Evolutionary conservation across 2,329 filamentous ascomycete genomes (phyloP), one percentile per base, ranked within the genome.

Genomic region (Sporothrix curviconia): DNA sequence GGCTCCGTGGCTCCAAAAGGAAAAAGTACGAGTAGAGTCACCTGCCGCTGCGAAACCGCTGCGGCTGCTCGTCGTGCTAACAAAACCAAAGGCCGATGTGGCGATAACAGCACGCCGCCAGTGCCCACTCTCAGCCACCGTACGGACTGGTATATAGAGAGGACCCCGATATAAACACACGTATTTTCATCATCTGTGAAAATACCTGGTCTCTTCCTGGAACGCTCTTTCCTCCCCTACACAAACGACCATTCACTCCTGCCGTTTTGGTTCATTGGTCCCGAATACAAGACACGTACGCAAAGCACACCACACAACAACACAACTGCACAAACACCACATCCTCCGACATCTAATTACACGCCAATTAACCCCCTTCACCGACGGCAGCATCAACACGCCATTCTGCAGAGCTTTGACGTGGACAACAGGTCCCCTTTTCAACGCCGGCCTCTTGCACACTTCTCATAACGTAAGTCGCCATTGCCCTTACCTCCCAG

Each of bases 381-480:
- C 53, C 39, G 52, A 58, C 46, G 37, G 51, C 42, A 39, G 17
- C 42, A 25, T 17, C 28, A 32, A 55, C 55, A 58, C 60, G 60
- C 60, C 60, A 61, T 61, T 42, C 53, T 50, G 55, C 56, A 25
- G 34, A 36, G 49, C 36, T 53, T 60, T 58, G 52, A 61, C 60
- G 58, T 56, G 52, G 49, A 40, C 28, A 7, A 25, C 46, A 15
- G 5, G 14, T 36, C 30, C 19, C 25, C n/a, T 30, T 24, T 43
- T 24, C 43, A 44, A 36, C 32, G 15, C 28, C 22, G 15, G n/a
- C n/a, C n/a, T 14, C 37, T 43, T 30, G 30, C 39, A 28, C 42
- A 32, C 9, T 55, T 59, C 30, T 56, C 57, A 59, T 56, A 59
- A 59, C 57, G 57, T 59, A 59, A 59, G 57, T 56, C 5, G 47